Evolutionary conservation across 768 basidiomycete species (phyloP).

Genomic region (Leccinum variicolor): DNA sequence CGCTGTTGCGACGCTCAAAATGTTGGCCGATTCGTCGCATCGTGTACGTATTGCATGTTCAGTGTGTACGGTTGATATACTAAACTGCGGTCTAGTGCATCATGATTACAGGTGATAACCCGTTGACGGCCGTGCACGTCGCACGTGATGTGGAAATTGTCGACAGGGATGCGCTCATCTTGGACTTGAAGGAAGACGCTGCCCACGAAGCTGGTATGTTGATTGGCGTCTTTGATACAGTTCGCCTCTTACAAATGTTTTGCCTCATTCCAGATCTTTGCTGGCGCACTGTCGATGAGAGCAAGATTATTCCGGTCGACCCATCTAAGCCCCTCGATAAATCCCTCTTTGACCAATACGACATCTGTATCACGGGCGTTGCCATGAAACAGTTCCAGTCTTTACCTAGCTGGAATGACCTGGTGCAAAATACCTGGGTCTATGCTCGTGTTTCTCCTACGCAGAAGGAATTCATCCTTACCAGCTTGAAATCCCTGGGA

Average conservation of each 20-base stretch:
- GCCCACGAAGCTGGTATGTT: conserved; percentile 62
- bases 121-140: conserved; percentile 94
- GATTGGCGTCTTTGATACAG: background rate
- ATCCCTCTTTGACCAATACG: conserved; percentile 78
- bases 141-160: conserved; percentile 96
- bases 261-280: conserved; percentile 57
- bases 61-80: background rate
- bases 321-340: conserved; percentile 74
- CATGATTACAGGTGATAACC: conserved; percentile 99
- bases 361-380: conserved; percentile 94
- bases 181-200: conserved; percentile 85
- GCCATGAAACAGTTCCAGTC: conserved; percentile 86
- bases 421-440: conserved; percentile 96
- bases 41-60: conserved; percentile 55
- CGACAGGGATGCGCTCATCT: conserved; percentile 89
- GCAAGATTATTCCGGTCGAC: conserved; percentile 82
- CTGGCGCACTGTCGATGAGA: conserved; percentile 94
- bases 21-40: conserved; percentile 95
- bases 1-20: conserved; percentile 85
- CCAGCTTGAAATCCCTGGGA: conserved; percentile 83
- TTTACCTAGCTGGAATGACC: conserved; percentile 67
- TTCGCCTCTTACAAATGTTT: background rate
- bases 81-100: conserved; percentile 59
- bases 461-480: conserved; percentile 95
- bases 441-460: conserved; percentile 96